Evolutionary conservation across 345 rosid genomes (phyloP).

Genomic region (Moricandia arvensis): DNA sequence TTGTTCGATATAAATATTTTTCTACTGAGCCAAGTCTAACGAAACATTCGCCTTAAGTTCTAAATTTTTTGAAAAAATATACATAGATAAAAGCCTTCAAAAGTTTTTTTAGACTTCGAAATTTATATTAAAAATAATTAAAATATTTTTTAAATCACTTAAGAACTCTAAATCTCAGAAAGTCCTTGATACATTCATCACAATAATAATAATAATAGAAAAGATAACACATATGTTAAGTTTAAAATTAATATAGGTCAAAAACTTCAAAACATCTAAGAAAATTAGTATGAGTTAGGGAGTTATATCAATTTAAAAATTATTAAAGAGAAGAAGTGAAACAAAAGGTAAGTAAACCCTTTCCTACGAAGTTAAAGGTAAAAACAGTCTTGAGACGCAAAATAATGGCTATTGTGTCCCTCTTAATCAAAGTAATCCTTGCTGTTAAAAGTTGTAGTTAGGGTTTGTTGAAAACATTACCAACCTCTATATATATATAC

Average conservation of each 20-base stretch:
- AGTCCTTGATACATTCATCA: neutral
- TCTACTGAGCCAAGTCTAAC: no score
- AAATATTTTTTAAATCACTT: no score
- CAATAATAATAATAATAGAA: neutral
- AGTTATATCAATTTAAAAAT: neutral
- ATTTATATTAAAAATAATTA: no score
- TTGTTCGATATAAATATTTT: no score
- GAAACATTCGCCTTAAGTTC: no score
- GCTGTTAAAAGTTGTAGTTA: slow-evolving; percentile 33
- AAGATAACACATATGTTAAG: neutral
- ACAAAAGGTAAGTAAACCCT: slow-evolving; percentile 36
- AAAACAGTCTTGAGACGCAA: slow-evolving; percentile 37
- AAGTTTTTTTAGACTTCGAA: no score
- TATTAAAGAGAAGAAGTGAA: neutral
- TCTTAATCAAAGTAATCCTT: slow-evolving; percentile 24
- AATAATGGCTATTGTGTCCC: slow-evolving; percentile 35
- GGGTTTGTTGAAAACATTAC: slow-evolving; percentile 1
- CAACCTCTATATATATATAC: no score
- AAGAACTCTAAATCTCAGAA: no score
- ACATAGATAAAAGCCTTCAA: no score
- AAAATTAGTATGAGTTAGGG: neutral
- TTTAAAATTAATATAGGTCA: neutral
- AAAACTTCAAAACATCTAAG: neutral
- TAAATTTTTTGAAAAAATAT: no score
- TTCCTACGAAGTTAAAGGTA: slow-evolving; percentile 23